Percentiles rank a stretch among this genome's conserved stretches.
Evolutionary conservation across 78 protist genomes (phyloP).

Genomic region (Dictyostelium capitatum): DNA sequence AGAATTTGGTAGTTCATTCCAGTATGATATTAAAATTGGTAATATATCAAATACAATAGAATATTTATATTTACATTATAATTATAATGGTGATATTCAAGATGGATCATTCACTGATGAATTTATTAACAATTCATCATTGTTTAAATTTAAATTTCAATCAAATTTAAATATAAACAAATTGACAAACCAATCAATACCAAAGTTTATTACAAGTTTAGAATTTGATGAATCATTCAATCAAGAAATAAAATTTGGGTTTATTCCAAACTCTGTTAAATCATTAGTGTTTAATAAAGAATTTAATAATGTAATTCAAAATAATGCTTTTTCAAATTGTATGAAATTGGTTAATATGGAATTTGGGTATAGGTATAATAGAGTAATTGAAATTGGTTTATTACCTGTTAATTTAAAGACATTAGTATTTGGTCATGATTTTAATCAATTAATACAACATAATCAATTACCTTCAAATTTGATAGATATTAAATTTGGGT

Average conservation of each 20-base stretch:
- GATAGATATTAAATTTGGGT: not conserved
- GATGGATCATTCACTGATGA: not conserved
- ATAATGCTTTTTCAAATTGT: not conserved
- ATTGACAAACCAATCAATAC: not conserved
- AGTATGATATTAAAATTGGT: conserved; percentile 2
- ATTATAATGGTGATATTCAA: not conserved
- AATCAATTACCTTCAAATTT: not conserved
- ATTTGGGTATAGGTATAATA: not conserved
- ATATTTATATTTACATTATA: not conserved
- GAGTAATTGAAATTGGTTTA: not conserved
- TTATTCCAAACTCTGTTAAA: not conserved
- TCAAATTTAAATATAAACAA: not conserved
- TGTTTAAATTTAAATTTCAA: not conserved
- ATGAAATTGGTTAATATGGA: not conserved
- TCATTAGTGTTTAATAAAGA: not conserved
- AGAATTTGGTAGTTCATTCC: not conserved
- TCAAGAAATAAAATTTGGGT: not conserved
- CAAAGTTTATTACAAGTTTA: not conserved
- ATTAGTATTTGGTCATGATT: not conserved
- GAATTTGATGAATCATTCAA: not conserved
- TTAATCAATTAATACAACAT: not conserved
- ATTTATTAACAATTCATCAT: not conserved
- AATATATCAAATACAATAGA: not conserved
- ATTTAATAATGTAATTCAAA: not conserved
- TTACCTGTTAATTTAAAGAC: not conserved